Evolutionary conservation across 164 flowering plant genomes (phyloP), one percentile per base, ranked within the genome.

Genomic region (Magnolia changhungtana): DNA sequence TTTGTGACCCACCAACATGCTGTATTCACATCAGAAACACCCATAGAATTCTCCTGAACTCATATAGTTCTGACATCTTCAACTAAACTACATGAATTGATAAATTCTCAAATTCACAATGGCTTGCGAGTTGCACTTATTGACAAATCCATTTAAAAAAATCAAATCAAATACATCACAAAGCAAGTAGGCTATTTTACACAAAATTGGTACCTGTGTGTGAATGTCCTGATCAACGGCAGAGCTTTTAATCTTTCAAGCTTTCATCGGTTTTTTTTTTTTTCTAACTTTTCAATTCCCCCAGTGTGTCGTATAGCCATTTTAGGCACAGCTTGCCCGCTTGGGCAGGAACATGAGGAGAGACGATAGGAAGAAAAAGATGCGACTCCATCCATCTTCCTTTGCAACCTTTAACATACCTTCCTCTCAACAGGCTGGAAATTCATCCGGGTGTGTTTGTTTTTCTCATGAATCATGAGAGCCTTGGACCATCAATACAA

Each of bases 401-500:
- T 90, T 88, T 73, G 88, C 86, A 69, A 37, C 45, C 84, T 82
- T 80, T 88, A 88, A 76, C 63, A 84, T 81, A 85, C 89, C 91
- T 85, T 86, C 83, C 86, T 87, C 75, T 87, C 93, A 87, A 77
- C 79, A 84, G 74, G 79, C 79, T 80, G 68, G 82, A 81, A 81
- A 81, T 78, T 78, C 82, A 74, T 75, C 81, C 83, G 74, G 84
- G 77, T 72, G 74, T 80, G 78, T 80, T 81, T 23, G 45, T 72
- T 71, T 64, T 37, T 71, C 61, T 92, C 91, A 92, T 79, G 94
- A 94, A 87, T 89, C 91, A 80, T 85, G 96, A 82, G 90, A 78
- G 81, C 89, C 90, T 86, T 87, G 93, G 88, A 90, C 90, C 88
- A 94, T 88, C 89, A 94, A 84, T 77, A 89, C 63, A 76, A 91